These are phyloP conservation scores for Penicillium sp. DNA, from an alignment of 2,329 filamentous ascomycete species.

Conservation along the genomic window DNA sequence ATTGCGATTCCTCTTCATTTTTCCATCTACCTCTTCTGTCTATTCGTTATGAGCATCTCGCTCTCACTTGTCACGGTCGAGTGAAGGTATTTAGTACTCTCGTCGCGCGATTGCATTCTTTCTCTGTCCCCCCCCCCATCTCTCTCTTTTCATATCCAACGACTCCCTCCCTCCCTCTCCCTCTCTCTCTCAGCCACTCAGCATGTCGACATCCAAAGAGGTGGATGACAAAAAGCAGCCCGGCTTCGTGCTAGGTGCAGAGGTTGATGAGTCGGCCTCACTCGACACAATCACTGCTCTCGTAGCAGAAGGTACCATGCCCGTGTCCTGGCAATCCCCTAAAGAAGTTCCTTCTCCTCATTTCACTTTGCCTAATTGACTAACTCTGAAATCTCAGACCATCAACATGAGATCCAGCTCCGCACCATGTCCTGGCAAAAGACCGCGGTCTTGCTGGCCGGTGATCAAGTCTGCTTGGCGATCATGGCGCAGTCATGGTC, in stretches of 20 bases:
- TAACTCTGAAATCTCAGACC: slow-evolving; percentile 7
- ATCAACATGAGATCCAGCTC: slow-evolving; percentile 43
- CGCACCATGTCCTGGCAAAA: slow-evolving; percentile 52
- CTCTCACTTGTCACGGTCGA: no score
- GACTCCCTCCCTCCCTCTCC: background rate
- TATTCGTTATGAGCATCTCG: no score
- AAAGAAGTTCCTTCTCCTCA: no score
- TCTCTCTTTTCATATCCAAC: no score
- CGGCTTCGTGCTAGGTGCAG: slow-evolving; percentile 6
- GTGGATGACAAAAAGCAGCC: slow-evolving; percentile 12
- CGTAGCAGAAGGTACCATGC: slow-evolving; percentile 15
- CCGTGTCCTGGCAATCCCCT: no score
- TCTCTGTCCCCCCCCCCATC: no score
- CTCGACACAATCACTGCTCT: slow-evolving; percentile 17
- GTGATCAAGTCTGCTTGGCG: slow-evolving; percentile 48
- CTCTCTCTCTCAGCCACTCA: background rate
- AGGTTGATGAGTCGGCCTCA: slow-evolving; percentile 9
- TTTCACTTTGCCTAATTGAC: no score
- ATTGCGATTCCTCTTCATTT: no score
- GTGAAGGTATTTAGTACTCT: no score
- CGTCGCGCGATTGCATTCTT: no score
- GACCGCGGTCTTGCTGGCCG: slow-evolving; percentile 44
- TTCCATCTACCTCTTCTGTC: no score
- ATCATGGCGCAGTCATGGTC: slow-evolving; percentile 51
- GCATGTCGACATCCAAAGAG: slow-evolving; percentile 5